Evolutionary conservation across 1,139 yeast species (phyloP), one percentile per base, ranked within the genome.

Genomic region (Arxiozyma telluris): DNA sequence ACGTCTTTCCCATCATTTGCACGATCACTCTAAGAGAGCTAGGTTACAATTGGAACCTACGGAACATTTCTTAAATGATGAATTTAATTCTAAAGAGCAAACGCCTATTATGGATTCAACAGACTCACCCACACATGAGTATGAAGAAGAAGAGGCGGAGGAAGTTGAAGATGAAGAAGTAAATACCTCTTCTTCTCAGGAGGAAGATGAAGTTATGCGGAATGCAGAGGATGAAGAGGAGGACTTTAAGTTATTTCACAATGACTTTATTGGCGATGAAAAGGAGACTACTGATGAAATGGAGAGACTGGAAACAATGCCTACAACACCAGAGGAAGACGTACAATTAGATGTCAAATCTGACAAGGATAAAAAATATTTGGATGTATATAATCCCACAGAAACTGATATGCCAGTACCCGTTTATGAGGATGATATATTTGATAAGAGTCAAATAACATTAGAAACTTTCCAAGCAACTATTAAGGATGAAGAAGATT

Each of bases 401-500:
- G 58, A 55, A 6, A 52, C 64, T 12, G 61, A 57, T 11, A 44
- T 53, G 27, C 71, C 71, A 4, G 49, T 54, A 17, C 61, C 70
- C 4, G 62, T 67, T 30, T 62, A 57, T 50, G 50, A 59, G 23
- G 68, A 59, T n/a, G 66, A 62, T 18, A 58, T 61, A 20, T 61
- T 55, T 17, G 53, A 57, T 30, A 44, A 46, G 7, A 47, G 47
- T 1, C 30, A 44, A n/a, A 7, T 78, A 30, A 82, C 80, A 52
- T 63, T 88, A 48, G 75, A 73, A 18, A 75, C 74, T 12, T 61
- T 88, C 3, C 87, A 84, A 60, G 66, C 70, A 3, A 57, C 80
- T 0, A 70, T 90, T 23, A 81, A 80, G 62, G 96, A 90, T 64
- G 81, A 79, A 1, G 96, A 90, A 66, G 97, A 90, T 69, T 71